phyloP scores from a whole-genome alignment of 495 filamentous ascomycete genomes.

The Podospora tetraspora region DNA sequence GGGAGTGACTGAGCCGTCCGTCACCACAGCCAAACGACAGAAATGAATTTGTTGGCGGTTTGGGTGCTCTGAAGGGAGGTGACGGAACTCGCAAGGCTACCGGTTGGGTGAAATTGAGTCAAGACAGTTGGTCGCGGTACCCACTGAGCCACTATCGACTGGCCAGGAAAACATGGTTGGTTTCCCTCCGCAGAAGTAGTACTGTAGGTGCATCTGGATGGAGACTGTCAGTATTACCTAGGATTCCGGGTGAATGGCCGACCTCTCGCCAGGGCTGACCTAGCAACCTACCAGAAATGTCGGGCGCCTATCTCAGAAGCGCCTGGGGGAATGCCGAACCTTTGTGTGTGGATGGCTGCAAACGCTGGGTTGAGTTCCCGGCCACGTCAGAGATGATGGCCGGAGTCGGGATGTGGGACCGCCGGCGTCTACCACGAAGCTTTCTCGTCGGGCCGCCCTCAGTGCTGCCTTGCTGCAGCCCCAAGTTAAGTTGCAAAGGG shows the following conservation, averaged over 20 bases:
- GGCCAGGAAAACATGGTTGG: constrained; percentile 10
- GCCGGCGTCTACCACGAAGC: not conserved
- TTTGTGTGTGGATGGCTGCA: not conserved
- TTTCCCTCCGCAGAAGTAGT: not conserved
- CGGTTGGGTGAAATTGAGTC: not conserved
- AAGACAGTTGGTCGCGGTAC: constrained; percentile 1
- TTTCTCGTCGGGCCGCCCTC: constrained; percentile 3
- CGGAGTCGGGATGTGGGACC: not conserved
- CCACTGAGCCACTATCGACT: constrained; percentile 6
- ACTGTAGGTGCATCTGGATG: constrained; percentile 5
- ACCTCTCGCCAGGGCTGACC: constrained; percentile 9
- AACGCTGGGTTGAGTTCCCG: constrained; percentile 9
- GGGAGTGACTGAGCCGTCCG: not conserved
- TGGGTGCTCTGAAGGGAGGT: not conserved
- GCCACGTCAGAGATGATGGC: constrained; percentile 4
- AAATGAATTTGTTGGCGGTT: not conserved
- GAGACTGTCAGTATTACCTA: constrained; percentile 9
- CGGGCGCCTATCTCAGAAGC: not conserved
- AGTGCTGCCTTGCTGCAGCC: not conserved
- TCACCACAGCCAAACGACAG: not conserved
- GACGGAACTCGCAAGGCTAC: not conserved
- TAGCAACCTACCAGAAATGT: no score
- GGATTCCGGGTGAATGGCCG: constrained; percentile 12
- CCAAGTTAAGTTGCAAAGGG: not conserved
- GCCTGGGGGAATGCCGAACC: not conserved